Percentiles rank a stretch among this genome's conserved stretches.
phyloP scores from a whole-genome alignment of 306 rosid genomes.

The Sindora glabra region DNA sequence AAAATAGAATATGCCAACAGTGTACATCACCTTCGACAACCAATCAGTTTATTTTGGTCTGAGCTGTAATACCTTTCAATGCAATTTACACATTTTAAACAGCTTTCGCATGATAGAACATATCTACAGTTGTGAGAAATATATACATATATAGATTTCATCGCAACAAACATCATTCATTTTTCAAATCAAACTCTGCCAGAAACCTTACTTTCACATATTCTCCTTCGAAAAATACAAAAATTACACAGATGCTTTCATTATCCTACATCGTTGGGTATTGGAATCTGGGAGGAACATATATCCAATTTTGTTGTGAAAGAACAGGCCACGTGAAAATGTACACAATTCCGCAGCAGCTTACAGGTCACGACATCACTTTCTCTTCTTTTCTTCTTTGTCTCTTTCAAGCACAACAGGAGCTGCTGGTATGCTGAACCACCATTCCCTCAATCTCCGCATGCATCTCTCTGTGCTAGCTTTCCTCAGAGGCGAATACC shows the following conservation, averaged over 20 bases:
- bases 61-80: no score
- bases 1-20: neutral
- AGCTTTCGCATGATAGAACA: no score
- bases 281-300: no score
- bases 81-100: no score
- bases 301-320: neutral
- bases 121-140: no score
- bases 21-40: neutral
- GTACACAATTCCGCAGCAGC: constrained; percentile 3
- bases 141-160: no score
- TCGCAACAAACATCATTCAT: no score
- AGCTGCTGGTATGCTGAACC: constrained; percentile 99
- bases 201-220: no score
- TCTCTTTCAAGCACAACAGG: constrained; percentile 84
- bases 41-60: neutral
- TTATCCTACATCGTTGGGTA: no score
- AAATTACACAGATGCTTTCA: no score
- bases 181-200: no score
- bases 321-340: constrained; percentile 9
- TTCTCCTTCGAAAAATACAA: no score
- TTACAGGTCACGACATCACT: constrained; percentile 31
- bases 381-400: constrained; percentile 76
- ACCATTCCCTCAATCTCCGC: constrained; percentile 90
- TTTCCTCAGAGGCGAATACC: constrained; percentile 69
- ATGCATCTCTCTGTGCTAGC: constrained; percentile 70